Evolutionary conservation across 176 grass and related monocot genomes (phyloP), one percentile per base, ranked within the genome.

Genomic region (Cymbopogon citratus): DNA sequence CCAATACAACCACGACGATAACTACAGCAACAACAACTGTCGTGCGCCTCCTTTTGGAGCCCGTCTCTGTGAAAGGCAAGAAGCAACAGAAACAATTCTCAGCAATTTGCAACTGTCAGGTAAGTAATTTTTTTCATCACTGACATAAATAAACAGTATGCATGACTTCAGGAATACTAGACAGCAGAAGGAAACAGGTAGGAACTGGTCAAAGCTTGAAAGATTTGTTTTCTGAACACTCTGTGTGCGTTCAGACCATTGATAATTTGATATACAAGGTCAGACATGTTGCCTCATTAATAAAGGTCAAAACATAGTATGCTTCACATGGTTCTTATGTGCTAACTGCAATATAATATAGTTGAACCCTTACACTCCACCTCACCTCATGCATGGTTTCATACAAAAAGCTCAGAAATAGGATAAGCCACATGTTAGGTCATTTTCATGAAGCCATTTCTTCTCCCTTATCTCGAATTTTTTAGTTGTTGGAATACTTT

Each of bases 171-270:
- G 24, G 6, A 40, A 40, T 2, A 21, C 12, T 14, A 27, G 12
- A 26, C 36, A 44, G 40, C 63, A 12, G 15, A 82, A 68, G 36
- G 56, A 44, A 34, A 15, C 4, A 2, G 36, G 6, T 83, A 8
- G 23, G 5, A 78, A 7, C 73, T 14, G 29, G 31, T 69, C 71
- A 63, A 46, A 18, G 33, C 46, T 48, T 49, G 40, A 18, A 57
- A 64, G 31, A 52, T 36, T 76, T 54, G 15, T 19, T 77, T 29
- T 7, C 27, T 80, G 61, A 73, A 29, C 15, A 75, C 28, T 24
- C 21, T 59, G 52, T 64, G 6, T 38, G 77, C 26, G 45, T 66
- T 89, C 72, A 77, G 43, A 85, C 79, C 44, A 76, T 60, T 59
- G 54, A 11, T 59, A 57, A 57, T 24, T 0, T 40, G 3, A 68